Evolutionary conservation across 2,329 filamentous ascomycete genomes (phyloP).

Genomic region (Penicillium rolfsii): DNA sequence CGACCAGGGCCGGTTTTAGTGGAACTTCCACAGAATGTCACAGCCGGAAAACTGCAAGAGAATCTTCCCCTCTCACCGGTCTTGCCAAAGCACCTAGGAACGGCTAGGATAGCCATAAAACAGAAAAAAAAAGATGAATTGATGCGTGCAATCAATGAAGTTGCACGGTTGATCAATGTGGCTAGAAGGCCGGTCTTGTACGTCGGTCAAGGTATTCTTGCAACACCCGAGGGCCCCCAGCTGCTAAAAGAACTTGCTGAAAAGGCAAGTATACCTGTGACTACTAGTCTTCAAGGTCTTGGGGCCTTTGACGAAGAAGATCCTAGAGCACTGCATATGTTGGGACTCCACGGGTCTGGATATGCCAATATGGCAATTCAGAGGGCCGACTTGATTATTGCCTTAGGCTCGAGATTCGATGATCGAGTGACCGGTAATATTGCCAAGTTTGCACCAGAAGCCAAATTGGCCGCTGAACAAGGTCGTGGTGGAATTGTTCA

Average conservation of each 20-base stretch:
- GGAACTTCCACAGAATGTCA: conserved; percentile 91
- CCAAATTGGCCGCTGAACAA: conserved; percentile 76
- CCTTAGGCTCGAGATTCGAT: conserved; percentile 87
- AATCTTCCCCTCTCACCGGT: neutral
- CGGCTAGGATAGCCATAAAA: neutral
- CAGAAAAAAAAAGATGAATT: conserved; percentile 39
- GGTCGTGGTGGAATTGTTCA: conserved; percentile 88
- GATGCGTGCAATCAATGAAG: conserved; percentile 63
- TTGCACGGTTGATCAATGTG: conserved; percentile 77
- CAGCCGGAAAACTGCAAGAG: conserved; percentile 69
- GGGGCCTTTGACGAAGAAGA: conserved; percentile 89
- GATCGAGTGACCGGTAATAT: conserved; percentile 83
- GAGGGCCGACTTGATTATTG: conserved; percentile 89
- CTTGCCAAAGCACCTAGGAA: neutral
- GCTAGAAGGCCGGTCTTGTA: conserved; percentile 92
- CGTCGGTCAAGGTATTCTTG: conserved; percentile 82
- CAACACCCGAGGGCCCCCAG: conserved; percentile 71
- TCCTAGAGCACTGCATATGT: conserved; percentile 90
- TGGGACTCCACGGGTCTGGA: conserved; percentile 92
- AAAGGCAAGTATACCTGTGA: conserved; percentile 85
- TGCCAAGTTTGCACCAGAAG: conserved; percentile 80
- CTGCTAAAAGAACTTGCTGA: conserved; percentile 79
- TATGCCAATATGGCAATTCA: conserved; percentile 97
- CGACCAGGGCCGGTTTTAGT: conserved; percentile 90
- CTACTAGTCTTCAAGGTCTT: conserved; percentile 87